Conservation (phyloP, 495 filamentous ascomycete genomes). For the Alectoria sarmentosa region DNA sequence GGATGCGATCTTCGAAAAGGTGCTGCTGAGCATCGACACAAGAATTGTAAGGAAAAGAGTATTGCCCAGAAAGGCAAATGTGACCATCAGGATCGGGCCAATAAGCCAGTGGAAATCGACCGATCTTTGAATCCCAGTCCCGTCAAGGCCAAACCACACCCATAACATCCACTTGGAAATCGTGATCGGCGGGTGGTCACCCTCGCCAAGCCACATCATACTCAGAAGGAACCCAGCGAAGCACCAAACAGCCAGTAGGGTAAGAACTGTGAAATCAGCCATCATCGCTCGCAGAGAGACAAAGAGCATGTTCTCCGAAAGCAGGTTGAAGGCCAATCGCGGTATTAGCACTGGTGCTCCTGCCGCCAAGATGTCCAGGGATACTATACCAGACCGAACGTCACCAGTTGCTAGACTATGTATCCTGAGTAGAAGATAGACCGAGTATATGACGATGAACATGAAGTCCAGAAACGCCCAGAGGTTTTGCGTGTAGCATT, state of each 20-base stretch:
- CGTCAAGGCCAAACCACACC: slow-evolving; percentile 74
- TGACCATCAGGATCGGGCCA: slow-evolving; percentile 61
- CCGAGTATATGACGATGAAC: slow-evolving; percentile 53
- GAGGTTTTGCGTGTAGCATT: slow-evolving; percentile 68
- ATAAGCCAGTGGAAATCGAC: slow-evolving; percentile 59
- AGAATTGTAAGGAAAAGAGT: slow-evolving; percentile 71
- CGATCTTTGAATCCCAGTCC: slow-evolving; percentile 60
- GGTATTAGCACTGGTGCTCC: slow-evolving; percentile 63
- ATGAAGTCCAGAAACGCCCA: slow-evolving; percentile 72
- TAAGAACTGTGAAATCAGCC: slow-evolving; percentile 60
- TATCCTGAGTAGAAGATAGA: slow-evolving; percentile 54
- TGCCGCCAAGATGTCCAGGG: slow-evolving; percentile 61
- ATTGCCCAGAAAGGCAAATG: slow-evolving; percentile 68
- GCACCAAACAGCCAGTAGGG: slow-evolving; percentile 60
- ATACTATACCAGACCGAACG: slow-evolving; percentile 42
- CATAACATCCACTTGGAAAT: slow-evolving; percentile 77
- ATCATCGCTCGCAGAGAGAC: slow-evolving; percentile 68
- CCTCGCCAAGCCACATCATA: slow-evolving; percentile 55
- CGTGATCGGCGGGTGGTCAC: slow-evolving; percentile 41
- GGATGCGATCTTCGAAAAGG: slow-evolving; percentile 56
- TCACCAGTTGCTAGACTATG: slow-evolving; percentile 43
- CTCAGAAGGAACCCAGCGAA: slow-evolving; percentile 66
- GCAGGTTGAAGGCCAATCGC: slow-evolving; percentile 65
- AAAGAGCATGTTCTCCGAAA: slow-evolving; percentile 69
- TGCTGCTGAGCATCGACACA: slow-evolving; percentile 67